A percentile compares a stretch with the other conserved stretches of the same genome.
These are phyloP conservation scores for Boletales sp. DNA, from an alignment of 768 basidiomycete species.

Conservation along the genomic window DNA sequence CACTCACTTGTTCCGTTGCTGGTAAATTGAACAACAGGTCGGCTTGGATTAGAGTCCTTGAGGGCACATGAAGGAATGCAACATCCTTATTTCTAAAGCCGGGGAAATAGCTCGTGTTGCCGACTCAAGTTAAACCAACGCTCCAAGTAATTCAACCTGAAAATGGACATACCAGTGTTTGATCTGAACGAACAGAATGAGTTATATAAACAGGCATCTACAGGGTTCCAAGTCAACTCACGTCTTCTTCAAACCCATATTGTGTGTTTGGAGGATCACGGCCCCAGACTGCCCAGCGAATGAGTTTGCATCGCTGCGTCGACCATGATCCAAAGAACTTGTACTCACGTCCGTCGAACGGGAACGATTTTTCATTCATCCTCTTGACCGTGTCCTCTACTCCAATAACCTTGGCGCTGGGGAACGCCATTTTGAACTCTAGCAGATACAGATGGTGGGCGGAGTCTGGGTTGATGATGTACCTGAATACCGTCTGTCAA, in stretches of 20 bases:
- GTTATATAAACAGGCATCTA: background rate
- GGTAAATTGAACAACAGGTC: constrained; percentile 86
- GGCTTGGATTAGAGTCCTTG: constrained; percentile 72
- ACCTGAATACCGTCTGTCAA: constrained; percentile 33
- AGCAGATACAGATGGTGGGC: constrained; percentile 61
- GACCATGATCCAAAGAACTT: background rate
- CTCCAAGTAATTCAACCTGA: background rate
- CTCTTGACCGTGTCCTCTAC: constrained; percentile 53
- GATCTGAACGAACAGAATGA: constrained; percentile 32
- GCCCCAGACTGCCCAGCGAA: constrained; percentile 46
- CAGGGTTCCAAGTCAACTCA: constrained; percentile 17
- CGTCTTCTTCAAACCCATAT: constrained; percentile 79
- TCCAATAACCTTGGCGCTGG: constrained; percentile 67
- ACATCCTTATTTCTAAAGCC: constrained; percentile 77
- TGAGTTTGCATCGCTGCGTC: background rate
- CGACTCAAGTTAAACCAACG: background rate
- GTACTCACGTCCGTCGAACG: constrained; percentile 62
- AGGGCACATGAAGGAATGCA: constrained; percentile 72
- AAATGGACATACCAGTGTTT: constrained; percentile 42
- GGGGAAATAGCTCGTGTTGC: constrained; percentile 55
- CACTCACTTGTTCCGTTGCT: constrained; percentile 64
- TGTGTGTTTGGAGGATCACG: constrained; percentile 56
- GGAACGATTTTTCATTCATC: constrained; percentile 48
- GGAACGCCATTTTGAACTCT: constrained; percentile 68
- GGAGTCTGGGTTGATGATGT: constrained; percentile 54